A percentile compares a stretch with the other conserved stretches of the same genome.
Evolutionary conservation across 2,329 filamentous ascomycete species (phyloP).

Genomic region (Daldinia sp.): DNA sequence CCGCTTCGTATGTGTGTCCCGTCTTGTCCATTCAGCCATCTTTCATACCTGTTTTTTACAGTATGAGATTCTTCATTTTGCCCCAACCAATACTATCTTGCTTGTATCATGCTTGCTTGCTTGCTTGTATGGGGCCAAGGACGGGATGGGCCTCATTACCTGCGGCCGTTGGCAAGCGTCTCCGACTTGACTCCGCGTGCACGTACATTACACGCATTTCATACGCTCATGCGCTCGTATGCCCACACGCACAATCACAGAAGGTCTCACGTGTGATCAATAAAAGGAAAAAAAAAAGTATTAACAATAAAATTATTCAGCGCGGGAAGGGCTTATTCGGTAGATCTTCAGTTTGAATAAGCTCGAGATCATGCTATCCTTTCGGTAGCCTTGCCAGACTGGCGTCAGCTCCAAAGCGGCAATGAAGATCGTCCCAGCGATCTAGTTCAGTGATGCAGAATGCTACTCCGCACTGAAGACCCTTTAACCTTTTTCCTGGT

Average conservation of each 20-base stretch:
- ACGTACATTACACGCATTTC: constrained; percentile 6
- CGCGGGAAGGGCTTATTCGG: not conserved
- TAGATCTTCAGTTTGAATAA: constrained; percentile 9
- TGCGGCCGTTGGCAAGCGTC: constrained; percentile 34
- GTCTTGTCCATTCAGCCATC: constrained; percentile 10
- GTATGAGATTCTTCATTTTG: constrained; percentile 35
- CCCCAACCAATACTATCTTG: constrained; percentile 16
- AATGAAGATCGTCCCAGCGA: constrained; percentile 42
- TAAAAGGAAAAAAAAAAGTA: not conserved
- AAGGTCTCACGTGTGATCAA: constrained; percentile 22
- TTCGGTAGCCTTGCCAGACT: constrained; percentile 38
- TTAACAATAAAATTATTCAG: not conserved
- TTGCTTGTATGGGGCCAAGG: constrained; percentile 13
- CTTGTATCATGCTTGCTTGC: not conserved
- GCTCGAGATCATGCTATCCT: constrained; percentile 14
- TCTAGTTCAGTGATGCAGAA: constrained; percentile 36
- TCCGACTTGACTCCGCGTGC: constrained; percentile 1
- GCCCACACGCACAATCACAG: not conserved
- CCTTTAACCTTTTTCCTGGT: constrained; percentile 25
- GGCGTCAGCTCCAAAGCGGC: constrained; percentile 33
- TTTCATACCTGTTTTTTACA: constrained; percentile 4
- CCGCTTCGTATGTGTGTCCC: constrained; percentile 9
- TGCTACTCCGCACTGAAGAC: constrained; percentile 24
- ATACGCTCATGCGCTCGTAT: constrained; percentile 2
- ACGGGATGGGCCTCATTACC: constrained; percentile 23